phyloP scores from a whole-genome alignment of 139 green algal genomes.

The Micractinium conductrix region DNA sequence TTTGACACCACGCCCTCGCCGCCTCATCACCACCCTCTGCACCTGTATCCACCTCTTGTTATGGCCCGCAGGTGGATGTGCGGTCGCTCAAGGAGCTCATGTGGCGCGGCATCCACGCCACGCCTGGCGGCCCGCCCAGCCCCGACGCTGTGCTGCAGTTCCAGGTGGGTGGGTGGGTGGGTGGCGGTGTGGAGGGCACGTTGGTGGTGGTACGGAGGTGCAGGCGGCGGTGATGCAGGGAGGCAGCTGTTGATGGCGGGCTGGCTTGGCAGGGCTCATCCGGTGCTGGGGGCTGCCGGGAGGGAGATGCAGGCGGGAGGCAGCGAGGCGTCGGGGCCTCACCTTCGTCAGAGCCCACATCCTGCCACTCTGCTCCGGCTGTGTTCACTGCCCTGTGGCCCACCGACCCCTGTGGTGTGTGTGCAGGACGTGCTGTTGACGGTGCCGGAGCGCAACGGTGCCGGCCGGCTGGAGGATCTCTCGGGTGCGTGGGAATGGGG shows the following conservation, averaged over 20 bases:
- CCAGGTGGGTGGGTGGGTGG: constrained; percentile 2
- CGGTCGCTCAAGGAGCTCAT: constrained; percentile 82
- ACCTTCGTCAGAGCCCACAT: too few relatives aligned
- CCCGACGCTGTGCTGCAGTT: constrained; percentile 29
- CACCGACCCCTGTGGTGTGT: too few relatives aligned
- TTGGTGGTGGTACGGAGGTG: neutral
- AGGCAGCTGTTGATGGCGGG: too few relatives aligned
- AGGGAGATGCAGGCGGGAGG: too few relatives aligned
- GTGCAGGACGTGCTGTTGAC: constrained; percentile 62
- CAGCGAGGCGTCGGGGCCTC: too few relatives aligned
- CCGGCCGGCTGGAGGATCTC: constrained; percentile 70
- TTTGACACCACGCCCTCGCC: neutral
- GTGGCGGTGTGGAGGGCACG: neutral
- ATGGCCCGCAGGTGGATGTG: constrained; percentile 80
- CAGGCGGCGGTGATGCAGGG: neutral
- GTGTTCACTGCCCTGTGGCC: too few relatives aligned
- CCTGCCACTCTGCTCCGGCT: too few relatives aligned
- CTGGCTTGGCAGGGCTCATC: too few relatives aligned
- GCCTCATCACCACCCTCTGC: too few relatives aligned
- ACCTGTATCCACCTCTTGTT: too few relatives aligned
- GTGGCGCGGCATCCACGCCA: constrained; percentile 64
- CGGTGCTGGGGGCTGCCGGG: too few relatives aligned
- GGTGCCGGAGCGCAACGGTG: constrained; percentile 60
- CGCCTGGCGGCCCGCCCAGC: neutral
- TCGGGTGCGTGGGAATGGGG: too few relatives aligned